These are phyloP conservation scores for Takakia lepidozioides DNA, from an alignment of 225 moss, liverwort and hornwort species.

Conservation along the genomic window DNA sequence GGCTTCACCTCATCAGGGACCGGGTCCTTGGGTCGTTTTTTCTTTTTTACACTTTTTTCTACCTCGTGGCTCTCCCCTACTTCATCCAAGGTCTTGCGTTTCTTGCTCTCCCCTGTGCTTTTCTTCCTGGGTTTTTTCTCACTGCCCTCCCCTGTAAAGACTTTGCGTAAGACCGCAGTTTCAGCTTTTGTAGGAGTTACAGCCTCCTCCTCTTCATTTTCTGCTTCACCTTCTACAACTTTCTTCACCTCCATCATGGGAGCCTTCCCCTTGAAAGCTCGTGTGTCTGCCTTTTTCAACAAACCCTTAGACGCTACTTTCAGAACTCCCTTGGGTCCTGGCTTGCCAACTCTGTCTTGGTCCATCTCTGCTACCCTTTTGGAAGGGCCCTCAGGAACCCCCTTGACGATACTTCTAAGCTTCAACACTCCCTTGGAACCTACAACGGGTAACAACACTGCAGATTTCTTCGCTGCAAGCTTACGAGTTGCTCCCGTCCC, in stretches of 20 bases:
- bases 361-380: constrained; percentile 34
- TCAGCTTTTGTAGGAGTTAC: constrained; percentile 32
- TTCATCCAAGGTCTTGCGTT: constrained; percentile 44
- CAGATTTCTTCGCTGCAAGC: constrained; percentile 21
- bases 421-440: constrained; percentile 51
- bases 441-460: constrained; percentile 20
- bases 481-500: constrained; percentile 30
- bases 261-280: constrained; percentile 39
- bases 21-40: constrained; percentile 31
- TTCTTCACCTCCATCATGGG: constrained; percentile 25
- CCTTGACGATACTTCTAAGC: constrained; percentile 36
- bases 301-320: constrained; percentile 44
- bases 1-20: constrained; percentile 11
- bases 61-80: constrained; percentile 24
- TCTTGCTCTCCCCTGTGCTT: constrained; percentile 28
- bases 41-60: constrained; percentile 32
- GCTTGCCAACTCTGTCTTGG: constrained; percentile 21
- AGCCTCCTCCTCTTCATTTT: constrained; percentile 37
- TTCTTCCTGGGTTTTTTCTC: constrained; percentile 36
- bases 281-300: constrained; percentile 32
- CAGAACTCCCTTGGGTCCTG: constrained; percentile 49
- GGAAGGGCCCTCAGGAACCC: constrained; percentile 22
- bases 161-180: constrained; percentile 18
- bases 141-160: constrained; percentile 20
- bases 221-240: constrained; percentile 19